A percentile compares a stretch with the other conserved stretches of the same genome.
Evolutionary conservation across 768 basidiomycete species (phyloP).

Genomic region (Candolleomyces eurysporus): DNA sequence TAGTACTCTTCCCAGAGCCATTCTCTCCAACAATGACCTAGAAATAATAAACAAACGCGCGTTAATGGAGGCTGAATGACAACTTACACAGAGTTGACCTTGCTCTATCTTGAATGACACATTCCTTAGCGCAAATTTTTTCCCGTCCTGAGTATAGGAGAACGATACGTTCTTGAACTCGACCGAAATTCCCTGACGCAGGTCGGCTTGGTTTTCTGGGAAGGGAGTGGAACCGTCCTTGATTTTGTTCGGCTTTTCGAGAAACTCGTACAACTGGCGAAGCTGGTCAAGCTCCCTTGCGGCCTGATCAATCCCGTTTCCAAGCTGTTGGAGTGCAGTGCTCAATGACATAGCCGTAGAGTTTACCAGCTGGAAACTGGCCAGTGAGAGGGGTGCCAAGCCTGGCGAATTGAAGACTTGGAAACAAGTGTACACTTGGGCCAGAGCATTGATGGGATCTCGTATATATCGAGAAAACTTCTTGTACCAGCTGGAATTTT

Average conservation of each 20-base stretch:
- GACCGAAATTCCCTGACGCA: conserved; percentile 23
- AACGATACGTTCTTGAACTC: conserved; percentile 67
- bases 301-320: conserved; percentile 55
- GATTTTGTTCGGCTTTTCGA: conserved; percentile 57
- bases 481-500: too few relatives aligned
- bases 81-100: conserved; percentile 72
- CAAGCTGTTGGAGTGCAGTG: conserved; percentile 42
- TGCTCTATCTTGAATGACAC: conserved; percentile 68
- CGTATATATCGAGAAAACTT: conserved; percentile 38
- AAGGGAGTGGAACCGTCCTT: conserved; percentile 48
- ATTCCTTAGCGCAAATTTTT: conserved; percentile 49
- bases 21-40: conserved; percentile 79
- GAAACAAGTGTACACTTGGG: conserved; percentile 65
- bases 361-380: conserved; percentile 59
- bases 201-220: conserved; percentile 4
- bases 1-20: conserved; percentile 79
- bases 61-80: background rate
- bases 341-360: conserved; percentile 52
- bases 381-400: conserved; percentile 61
- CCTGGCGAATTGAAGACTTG: conserved; percentile 60
- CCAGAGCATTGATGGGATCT: conserved; percentile 56
- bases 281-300: conserved; percentile 52
- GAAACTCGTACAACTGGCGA: conserved; percentile 60
- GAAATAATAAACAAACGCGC: background rate
- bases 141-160: conserved; percentile 52